These are phyloP conservation scores for Penicillium riverlandense DNA, from an alignment of 495 filamentous ascomycete genomes.

Conservation along the genomic window DNA sequence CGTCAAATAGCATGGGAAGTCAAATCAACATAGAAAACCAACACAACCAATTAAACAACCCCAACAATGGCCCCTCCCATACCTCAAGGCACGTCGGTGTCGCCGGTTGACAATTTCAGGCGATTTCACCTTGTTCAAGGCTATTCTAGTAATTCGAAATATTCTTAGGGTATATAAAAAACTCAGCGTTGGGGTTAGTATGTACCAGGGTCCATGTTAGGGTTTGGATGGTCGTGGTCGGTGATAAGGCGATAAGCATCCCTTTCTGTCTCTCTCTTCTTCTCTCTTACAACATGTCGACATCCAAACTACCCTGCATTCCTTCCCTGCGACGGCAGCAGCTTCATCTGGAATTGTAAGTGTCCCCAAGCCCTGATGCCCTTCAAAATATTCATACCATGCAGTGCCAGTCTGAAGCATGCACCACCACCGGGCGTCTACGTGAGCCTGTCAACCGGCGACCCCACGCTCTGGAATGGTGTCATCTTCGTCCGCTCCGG, in stretches of 20 bases:
- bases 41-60: no score
- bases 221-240: no score
- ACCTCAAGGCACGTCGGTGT: no score
- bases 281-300: conserved; percentile 25
- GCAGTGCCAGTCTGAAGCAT: conserved; percentile 72
- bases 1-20: no score
- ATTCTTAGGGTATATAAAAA: no score
- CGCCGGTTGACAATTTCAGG: no score
- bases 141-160: no score
- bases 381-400: conserved; percentile 1
- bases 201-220: no score
- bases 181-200: no score
- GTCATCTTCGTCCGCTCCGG: conserved; percentile 86
- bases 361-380: not conserved
- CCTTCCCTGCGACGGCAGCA: conserved; percentile 54
- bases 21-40: no score
- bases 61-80: no score
- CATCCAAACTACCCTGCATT: conserved; percentile 33
- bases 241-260: not conserved
- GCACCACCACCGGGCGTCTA: conserved; percentile 79
- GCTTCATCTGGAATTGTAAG: conserved; percentile 72
- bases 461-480: conserved; percentile 78
- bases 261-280: not conserved
- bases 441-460: conserved; percentile 72
- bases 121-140: no score